Conservation (phyloP, 2,329 filamentous ascomycete genomes). For the Cladophialophora yegresii region DNA sequence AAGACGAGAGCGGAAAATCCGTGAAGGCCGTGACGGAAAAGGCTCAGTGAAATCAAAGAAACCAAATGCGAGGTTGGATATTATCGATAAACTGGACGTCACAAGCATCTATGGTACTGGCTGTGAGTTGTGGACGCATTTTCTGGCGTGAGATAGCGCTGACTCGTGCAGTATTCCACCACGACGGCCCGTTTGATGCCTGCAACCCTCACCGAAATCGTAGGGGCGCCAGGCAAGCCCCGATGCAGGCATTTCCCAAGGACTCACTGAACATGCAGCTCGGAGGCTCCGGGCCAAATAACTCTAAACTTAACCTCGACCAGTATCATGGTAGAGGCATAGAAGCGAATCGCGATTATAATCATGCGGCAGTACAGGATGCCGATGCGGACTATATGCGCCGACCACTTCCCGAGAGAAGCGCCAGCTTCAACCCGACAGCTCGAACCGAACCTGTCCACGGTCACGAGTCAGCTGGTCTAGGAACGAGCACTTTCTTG, state of each 20-base stretch:
- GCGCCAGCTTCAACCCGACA: constrained; percentile 65
- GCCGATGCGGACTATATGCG: constrained; percentile 43
- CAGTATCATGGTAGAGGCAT: constrained; percentile 81
- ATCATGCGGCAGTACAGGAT: constrained; percentile 48
- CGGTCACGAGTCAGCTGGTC: constrained; percentile 76
- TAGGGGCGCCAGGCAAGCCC: constrained; percentile 76
- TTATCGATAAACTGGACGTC: constrained; percentile 95
- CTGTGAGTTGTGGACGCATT: constrained; percentile 59
- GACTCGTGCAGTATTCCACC: constrained; percentile 75
- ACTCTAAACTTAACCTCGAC: constrained; percentile 77
- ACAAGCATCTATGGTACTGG: constrained; percentile 94
- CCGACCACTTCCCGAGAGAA: constrained; percentile 42
- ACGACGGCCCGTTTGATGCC: constrained; percentile 95
- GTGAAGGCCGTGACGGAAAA: constrained; percentile 43
- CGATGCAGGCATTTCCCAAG: constrained; percentile 94
- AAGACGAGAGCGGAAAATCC: constrained; percentile 48
- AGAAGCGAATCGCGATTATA: constrained; percentile 86
- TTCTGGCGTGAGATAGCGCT: constrained; percentile 8
- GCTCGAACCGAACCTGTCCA: constrained; percentile 72
- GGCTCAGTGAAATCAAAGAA: constrained; percentile 46
- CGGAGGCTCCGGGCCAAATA: constrained; percentile 82
- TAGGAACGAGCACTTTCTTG: constrained; percentile 93
- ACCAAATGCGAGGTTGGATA: constrained; percentile 61
- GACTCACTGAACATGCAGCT: constrained; percentile 90
- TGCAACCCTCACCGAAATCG: constrained; percentile 93